Evolutionary conservation across 495 filamentous ascomycete species (phyloP), one percentile per base, ranked within the genome.

Genomic region (Cladorrhinum samala): DNA sequence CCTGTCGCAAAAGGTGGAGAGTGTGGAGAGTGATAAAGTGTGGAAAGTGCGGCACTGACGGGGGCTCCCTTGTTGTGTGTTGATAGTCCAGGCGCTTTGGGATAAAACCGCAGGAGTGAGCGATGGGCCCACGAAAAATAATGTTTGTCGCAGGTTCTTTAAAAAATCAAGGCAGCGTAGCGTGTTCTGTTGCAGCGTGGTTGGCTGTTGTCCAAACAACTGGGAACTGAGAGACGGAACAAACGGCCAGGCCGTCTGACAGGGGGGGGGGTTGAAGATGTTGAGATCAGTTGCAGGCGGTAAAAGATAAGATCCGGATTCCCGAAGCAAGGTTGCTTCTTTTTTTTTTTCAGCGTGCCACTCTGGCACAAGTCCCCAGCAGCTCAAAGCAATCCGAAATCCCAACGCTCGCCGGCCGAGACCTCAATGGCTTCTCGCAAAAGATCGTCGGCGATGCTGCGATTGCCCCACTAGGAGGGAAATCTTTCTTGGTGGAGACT

Each of bases 31-130:
- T n/a, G n/a, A 18, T 45, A 13, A 13, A 43, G 20, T 27, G 19
- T 18, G 30, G 49, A 44, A 52, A 47, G 49, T 49, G 41, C 43
- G 23, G n/a, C 50, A 20, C 41, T 46, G 33, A 41, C 40, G 49
- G 38, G 46, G 19, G 11, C n/a, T 13, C 24, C 49, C 16, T 33
- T 33, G 27, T 33, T 33, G 49, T 9, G 36, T 41, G 7, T 21
- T 36, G 48, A 38, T 24, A 41, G 36, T 56, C 19, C 25, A 25
- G 13, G 44, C 33, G 20, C 20, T 40, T 38, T 25, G n/a, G 21
- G 53, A 18, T 38, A 6, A 33, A 46, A 23, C 18, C 21, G 43
- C 43, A 46, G 21, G 36, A 25, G 25, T 8, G 46, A 51, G 16
- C 14, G 20, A 45, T 16, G 33, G 36, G 47, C 49, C 49, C 48